phyloP scores from a whole-genome alignment of 805 yeast species.

The Scheffersomyces lignosus region DNA sequence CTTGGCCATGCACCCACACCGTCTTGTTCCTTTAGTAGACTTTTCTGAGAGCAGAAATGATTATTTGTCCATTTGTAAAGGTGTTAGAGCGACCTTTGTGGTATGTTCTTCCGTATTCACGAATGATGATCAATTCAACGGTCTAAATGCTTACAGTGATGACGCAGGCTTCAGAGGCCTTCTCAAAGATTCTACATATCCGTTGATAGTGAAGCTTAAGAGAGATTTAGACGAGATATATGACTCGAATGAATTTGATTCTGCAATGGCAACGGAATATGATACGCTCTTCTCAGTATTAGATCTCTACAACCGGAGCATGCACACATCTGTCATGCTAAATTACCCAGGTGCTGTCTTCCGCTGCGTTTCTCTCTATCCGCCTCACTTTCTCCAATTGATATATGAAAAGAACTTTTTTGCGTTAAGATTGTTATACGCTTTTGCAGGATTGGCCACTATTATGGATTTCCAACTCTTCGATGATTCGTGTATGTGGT shows the following conservation, averaged over 20 bases:
- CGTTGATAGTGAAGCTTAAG: constrained; percentile 7
- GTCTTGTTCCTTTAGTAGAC: constrained; percentile 27
- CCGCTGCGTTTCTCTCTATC: constrained; percentile 22
- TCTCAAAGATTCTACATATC: constrained; percentile 5
- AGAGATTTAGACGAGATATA: too few species aligned
- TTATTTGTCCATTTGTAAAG: constrained; percentile 18
- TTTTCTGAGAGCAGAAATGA: constrained; percentile 18
- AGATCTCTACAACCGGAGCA: too few species aligned
- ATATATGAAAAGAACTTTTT: constrained; percentile 19
- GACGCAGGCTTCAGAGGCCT: not conserved
- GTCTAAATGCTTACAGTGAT: not conserved
- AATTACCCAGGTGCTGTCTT: constrained; percentile 33
- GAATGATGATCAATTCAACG: constrained; percentile 1
- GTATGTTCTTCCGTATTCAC: not conserved
- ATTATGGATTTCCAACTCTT: constrained; percentile 22
- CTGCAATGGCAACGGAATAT: too few species aligned
- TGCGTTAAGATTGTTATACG: constrained; percentile 26
- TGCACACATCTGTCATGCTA: too few species aligned
- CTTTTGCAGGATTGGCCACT: constrained; percentile 18
- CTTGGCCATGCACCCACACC: constrained; percentile 32
- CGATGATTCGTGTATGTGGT: constrained; percentile 25
- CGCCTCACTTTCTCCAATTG: constrained; percentile 15
- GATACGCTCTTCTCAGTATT: too few species aligned
- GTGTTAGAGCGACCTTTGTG: constrained; percentile 11
- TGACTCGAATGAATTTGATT: too few species aligned